These are phyloP conservation scores for Lobosporangium transversale DNA, from an alignment of 192 early-diverging fungal genomes.

Conservation along the genomic window DNA sequence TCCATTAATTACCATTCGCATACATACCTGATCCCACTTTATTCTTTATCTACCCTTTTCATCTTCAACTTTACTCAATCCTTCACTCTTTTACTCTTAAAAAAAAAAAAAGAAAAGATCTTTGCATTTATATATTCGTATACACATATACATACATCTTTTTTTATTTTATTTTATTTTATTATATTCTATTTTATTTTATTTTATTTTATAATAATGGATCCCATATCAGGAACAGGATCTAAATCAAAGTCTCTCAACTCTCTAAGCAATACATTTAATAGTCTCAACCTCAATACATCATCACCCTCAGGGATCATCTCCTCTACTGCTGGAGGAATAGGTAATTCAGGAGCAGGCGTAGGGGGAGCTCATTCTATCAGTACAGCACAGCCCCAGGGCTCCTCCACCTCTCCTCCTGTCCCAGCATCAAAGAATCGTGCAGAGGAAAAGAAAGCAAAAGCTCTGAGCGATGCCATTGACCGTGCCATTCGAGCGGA, in stretches of 20 bases:
- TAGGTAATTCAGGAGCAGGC: no score
- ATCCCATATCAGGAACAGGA: slow-evolving; percentile 9
- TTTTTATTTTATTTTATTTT: neutral
- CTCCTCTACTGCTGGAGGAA: neutral
- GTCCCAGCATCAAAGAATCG: neutral
- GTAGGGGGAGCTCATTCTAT: slow-evolving; percentile 17
- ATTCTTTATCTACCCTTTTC: neutral
- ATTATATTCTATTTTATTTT: neutral
- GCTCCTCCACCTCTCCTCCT: neutral
- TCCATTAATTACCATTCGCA: no score
- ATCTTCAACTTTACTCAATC: neutral
- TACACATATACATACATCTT: neutral
- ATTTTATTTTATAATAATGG: slow-evolving; percentile 1
- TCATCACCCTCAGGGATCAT: slow-evolving; percentile 12
- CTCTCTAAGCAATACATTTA: neutral
- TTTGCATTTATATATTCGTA: neutral
- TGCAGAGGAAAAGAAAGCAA: slow-evolving; percentile 36
- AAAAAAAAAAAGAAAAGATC: no score
- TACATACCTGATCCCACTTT: neutral
- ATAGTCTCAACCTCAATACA: slow-evolving; percentile 1
- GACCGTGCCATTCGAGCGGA: slow-evolving; percentile 35
- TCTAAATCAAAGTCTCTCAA: neutral
- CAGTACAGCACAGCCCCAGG: slow-evolving; percentile 12
- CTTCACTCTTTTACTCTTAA: neutral
- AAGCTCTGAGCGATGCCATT: slow-evolving; percentile 45